phyloP scores from a whole-genome alignment of 2,329 filamentous ascomycete species.

The Ceratocystis eucalypticola region DNA sequence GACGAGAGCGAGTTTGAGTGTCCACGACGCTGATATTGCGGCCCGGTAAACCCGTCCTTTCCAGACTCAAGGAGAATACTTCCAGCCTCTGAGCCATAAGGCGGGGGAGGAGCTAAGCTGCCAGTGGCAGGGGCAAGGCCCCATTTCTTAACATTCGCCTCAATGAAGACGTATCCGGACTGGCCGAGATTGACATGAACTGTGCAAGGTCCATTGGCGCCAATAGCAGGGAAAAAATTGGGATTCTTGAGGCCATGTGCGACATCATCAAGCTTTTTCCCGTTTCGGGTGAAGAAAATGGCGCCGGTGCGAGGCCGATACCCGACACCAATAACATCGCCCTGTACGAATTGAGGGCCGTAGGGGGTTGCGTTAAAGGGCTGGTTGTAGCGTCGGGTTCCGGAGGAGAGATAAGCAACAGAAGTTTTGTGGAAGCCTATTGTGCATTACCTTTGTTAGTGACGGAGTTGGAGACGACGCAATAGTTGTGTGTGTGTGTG shows the following conservation, averaged over 20 bases:
- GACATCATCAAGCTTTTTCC: constrained; percentile 91
- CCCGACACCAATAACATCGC: constrained; percentile 89
- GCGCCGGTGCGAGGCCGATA: constrained; percentile 90
- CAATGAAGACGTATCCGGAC: constrained; percentile 95
- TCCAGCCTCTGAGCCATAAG: constrained; percentile 92
- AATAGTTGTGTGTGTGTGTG: background rate
- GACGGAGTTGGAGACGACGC: background rate
- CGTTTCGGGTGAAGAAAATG: constrained; percentile 96
- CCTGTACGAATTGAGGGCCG: constrained; percentile 74
- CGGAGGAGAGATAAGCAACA: constrained; percentile 78
- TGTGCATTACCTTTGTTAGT: constrained; percentile 8
- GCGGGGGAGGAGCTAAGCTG: constrained; percentile 84
- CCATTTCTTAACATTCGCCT: constrained; percentile 99
- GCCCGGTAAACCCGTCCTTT: constrained; percentile 37
- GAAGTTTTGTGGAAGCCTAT: constrained; percentile 80
- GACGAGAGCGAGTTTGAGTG: constrained; percentile 34
- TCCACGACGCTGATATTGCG: constrained; percentile 21
- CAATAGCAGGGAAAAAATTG: constrained; percentile 96
- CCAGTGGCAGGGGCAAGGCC: constrained; percentile 91
- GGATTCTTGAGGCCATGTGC: constrained; percentile 84
- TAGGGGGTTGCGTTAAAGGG: constrained; percentile 72
- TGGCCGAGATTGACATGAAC: constrained; percentile 97
- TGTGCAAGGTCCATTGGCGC: constrained; percentile 81
- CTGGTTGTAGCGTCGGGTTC: constrained; percentile 80
- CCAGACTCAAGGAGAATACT: constrained; percentile 89